phyloP scores from a whole-genome alignment of 495 filamentous ascomycete species.

The Penicillium longicatenatum region DNA sequence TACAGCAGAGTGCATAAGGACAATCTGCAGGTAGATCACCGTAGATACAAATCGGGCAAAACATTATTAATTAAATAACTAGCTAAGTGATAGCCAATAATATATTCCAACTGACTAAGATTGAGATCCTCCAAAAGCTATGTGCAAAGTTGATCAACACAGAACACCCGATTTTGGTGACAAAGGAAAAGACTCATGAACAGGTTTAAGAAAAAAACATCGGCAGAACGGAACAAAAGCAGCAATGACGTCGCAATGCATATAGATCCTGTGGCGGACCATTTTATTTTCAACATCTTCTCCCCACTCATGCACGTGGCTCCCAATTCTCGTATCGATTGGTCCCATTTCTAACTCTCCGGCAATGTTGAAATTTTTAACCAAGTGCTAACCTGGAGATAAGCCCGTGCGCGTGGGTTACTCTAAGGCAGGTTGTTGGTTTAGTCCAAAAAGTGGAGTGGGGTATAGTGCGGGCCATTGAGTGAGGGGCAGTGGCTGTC shows the following conservation, averaged over 20 bases:
- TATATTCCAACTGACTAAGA: not conserved
- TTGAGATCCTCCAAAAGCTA: not conserved
- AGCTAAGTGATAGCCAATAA: not conserved
- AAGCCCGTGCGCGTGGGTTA: conserved; percentile 11
- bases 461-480: not conserved
- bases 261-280: not conserved
- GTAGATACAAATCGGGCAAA: not conserved
- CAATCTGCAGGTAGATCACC: not conserved
- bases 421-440: not conserved
- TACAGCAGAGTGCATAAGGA: not conserved
- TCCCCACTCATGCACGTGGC: conserved; percentile 14
- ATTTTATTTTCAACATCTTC: conserved; percentile 1
- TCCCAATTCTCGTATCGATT: conserved; percentile 6
- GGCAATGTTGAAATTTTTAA: conserved; percentile 3
- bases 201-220: not conserved
- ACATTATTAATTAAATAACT: not conserved
- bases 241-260: conserved; percentile 13
- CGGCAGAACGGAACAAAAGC: conserved; percentile 6
- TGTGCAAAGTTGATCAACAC: conserved; percentile 2
- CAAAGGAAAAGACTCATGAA: not conserved
- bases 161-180: conserved; percentile 1
- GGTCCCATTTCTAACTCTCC: conserved; percentile 5
- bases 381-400: conserved; percentile 14
- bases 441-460: conserved; percentile 8
- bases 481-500: not conserved